Base-by-base conservation (phyloP, 768 basidiomycete species). In the Leccinum broughii region DNA sequence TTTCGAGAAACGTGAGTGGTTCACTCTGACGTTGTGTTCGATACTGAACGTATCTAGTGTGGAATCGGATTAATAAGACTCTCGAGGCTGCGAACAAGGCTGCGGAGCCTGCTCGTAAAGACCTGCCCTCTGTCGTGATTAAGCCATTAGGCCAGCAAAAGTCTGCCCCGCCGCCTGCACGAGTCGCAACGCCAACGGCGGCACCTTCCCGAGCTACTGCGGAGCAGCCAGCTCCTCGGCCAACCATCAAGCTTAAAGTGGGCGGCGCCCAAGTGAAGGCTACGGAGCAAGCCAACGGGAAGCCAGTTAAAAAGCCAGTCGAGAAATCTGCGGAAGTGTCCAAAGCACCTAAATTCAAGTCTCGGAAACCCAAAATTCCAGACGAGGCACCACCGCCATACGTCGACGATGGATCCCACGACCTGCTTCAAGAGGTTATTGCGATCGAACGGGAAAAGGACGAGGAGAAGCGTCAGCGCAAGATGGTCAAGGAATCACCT, bases 61-160 rank as follows among this genome's bases (percentile, higher is more conserved):
- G 96, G 96, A 78, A 82, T 13, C 86, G 91, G 54, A 90, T 92
- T 72, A 89, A 88, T 73, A 90, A 92, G 76, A 93, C 92, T 1
- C 77, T 93, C 15, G 88, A 90, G 72, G 85, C 82, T 52, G 83
- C 77, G 39, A 82, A 85, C 68, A 82, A 81, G 62, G 79, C 81
- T 54, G 59, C 68, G 30, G 65, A 68, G 35, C 64, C 70, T 57
- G 57, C 57, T 3, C 62, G 68, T n/a, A 64, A 58, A 52, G 70
- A 64, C 22, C 50, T 72, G 9, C 70, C 73, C 24, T 67, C 68
- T 20, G 61, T 70, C 20, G 64, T 68, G 4, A 67, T 70, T 49
- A 72, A 67, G 48, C 65, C 57, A 53, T 54, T 63, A 44, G 63
- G 66, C 37, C 66, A 60, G 37, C 65, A 60, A 22, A 68, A 68